Evolutionary conservation across 2,329 filamentous ascomycete genomes (phyloP).

Genomic region (Alternaria brassicae): DNA sequence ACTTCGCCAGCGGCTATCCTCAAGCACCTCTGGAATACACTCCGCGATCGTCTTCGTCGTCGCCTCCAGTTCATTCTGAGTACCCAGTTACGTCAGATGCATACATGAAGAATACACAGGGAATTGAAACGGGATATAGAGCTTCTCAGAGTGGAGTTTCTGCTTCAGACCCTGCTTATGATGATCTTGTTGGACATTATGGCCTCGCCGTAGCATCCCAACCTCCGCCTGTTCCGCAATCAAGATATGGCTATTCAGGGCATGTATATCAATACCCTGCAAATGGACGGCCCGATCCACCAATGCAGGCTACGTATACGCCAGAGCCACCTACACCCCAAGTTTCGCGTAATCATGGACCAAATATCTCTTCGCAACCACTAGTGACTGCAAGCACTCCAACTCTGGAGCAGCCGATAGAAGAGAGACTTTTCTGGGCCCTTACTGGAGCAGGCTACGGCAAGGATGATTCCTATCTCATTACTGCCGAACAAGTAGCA

Average conservation of each 20-base stretch:
- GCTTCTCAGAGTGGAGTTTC: neutral
- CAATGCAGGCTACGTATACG: neutral
- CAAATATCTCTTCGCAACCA: too few species aligned
- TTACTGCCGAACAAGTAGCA: neutral
- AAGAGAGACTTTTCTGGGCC: neutral
- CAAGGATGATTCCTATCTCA: neutral
- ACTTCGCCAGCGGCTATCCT: neutral
- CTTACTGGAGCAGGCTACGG: neutral
- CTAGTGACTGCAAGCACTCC: accelerated
- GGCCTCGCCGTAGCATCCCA: accelerated
- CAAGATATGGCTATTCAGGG: neutral
- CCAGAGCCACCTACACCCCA: neutral
- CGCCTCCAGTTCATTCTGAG: neutral
- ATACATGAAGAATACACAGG: neutral
- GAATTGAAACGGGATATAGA: neutral
- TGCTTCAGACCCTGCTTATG: neutral
- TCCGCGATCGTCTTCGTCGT: neutral
- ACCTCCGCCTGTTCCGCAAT: neutral
- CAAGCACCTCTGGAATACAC: neutral
- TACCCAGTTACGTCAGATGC: neutral
- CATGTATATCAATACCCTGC: accelerated
- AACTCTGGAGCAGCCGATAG: neutral
- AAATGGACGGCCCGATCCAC: neutral
- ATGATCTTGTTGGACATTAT: neutral
- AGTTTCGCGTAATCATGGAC: neutral